These are phyloP conservation scores for Trametes coccinea DNA, from an alignment of 768 basidiomycete genomes.

Conservation along the genomic window DNA sequence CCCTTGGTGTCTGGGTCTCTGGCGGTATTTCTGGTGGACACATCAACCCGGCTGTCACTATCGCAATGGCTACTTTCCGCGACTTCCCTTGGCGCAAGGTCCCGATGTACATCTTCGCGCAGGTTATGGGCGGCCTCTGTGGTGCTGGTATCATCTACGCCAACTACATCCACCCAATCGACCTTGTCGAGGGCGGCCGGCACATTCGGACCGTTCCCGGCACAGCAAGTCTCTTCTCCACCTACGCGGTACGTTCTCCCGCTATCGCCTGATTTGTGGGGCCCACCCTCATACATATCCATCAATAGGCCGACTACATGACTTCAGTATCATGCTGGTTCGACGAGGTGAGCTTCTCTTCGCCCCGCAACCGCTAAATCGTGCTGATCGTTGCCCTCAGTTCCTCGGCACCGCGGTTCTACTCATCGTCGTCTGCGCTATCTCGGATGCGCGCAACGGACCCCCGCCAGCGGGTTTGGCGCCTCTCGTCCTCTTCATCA, in stretches of 20 bases:
- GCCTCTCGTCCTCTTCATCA: slow-evolving; percentile 56
- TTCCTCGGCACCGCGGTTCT: slow-evolving; percentile 59
- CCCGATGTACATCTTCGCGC: slow-evolving; percentile 64
- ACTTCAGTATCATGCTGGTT: slow-evolving; percentile 47
- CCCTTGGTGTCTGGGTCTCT: slow-evolving; percentile 68
- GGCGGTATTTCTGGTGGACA: slow-evolving; percentile 73
- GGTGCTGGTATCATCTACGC: slow-evolving; percentile 61
- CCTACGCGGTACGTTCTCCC: slow-evolving; percentile 52
- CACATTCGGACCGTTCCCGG: slow-evolving; percentile 55
- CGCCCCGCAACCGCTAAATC: not conserved
- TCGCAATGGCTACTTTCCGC: slow-evolving; percentile 67
- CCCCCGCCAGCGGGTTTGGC: slow-evolving; percentile 51
- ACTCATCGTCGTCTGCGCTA: slow-evolving; percentile 52
- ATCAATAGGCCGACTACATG: slow-evolving; percentile 37
- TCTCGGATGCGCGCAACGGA: slow-evolving; percentile 53
- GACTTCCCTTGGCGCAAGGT: slow-evolving; percentile 83
- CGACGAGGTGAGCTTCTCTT: slow-evolving; percentile 36
- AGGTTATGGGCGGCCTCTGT: slow-evolving; percentile 59
- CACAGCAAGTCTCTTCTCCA: slow-evolving; percentile 60
- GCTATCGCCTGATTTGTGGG: not conserved
- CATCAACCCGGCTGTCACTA: slow-evolving; percentile 53
- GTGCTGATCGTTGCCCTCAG: slow-evolving; percentile 30
- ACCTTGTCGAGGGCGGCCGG: slow-evolving; percentile 58
- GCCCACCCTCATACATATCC: slow-evolving; percentile 27
- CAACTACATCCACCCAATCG: slow-evolving; percentile 68